These are phyloP conservation scores for Oryza brachyantha DNA, from an alignment of 176 grass and related monocot species.

Conservation along the genomic window DNA sequence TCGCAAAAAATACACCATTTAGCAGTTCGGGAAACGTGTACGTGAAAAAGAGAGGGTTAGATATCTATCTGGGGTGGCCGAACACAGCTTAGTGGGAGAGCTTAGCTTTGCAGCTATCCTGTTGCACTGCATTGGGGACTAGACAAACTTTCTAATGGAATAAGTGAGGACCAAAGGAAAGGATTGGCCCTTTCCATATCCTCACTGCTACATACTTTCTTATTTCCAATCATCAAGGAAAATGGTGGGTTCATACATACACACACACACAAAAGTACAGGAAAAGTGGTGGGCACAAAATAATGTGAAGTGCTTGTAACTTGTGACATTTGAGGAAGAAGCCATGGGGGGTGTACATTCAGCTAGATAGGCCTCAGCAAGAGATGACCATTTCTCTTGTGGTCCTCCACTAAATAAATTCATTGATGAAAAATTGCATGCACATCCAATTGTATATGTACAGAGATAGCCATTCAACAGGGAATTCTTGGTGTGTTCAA, in stretches of 20 bases:
- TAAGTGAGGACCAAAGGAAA: slow-evolving; percentile 23
- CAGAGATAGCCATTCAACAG: not conserved
- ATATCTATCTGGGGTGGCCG: no score
- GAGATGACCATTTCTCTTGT: slow-evolving; percentile 1
- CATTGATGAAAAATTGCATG: not conserved
- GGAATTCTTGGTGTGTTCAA: not conserved
- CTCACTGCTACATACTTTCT: slow-evolving; percentile 13
- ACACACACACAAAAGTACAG: not conserved
- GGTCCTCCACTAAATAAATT: not conserved
- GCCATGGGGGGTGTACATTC: not conserved
- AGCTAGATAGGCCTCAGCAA: not conserved
- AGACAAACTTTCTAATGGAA: slow-evolving; percentile 29
- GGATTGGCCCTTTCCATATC: slow-evolving; percentile 33
- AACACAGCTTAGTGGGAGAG: no score
- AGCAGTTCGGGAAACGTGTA: no score
- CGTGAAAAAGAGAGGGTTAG: no score
- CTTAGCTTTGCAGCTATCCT: no score
- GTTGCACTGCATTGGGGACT: slow-evolving; percentile 9
- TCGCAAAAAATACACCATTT: no score
- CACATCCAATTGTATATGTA: not conserved
- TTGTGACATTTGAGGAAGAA: slow-evolving; percentile 20
- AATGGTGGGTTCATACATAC: slow-evolving; percentile 15
- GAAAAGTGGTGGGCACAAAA: not conserved
- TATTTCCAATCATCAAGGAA: slow-evolving; percentile 36
- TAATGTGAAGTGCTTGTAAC: slow-evolving; percentile 3